Percentiles rank a stretch among this genome's conserved stretches.
phyloP scores from a whole-genome alignment of 192 early-diverging fungal species.

The Linnemannia elongata region DNA sequence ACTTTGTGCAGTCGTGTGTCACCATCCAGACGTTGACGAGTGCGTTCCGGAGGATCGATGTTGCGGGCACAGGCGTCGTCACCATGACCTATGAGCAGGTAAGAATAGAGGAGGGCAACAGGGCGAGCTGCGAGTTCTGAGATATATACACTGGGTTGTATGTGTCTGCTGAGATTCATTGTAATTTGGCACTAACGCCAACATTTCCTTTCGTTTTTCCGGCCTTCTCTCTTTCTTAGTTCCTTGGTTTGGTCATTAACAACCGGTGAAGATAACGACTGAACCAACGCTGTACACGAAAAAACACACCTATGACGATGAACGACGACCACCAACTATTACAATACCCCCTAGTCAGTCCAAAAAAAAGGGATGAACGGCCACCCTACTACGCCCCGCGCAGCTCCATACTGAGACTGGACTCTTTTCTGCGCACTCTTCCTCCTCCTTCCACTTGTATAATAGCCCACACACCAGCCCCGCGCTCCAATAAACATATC shows the following conservation, averaged over 20 bases:
- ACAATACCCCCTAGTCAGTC: too few relatives aligned
- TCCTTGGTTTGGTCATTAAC: slow-evolving; percentile 50
- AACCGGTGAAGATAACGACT: slow-evolving; percentile 30
- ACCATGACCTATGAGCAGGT: slow-evolving; percentile 72
- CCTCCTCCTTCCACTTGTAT: not conserved
- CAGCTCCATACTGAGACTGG: not conserved
- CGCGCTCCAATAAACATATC: not conserved
- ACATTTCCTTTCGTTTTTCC: not conserved
- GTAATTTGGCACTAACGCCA: not conserved
- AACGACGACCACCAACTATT: not conserved
- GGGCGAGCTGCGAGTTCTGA: not conserved
- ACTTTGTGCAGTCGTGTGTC: slow-evolving; percentile 71
- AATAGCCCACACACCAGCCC: not conserved
- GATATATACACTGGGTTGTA: not conserved
- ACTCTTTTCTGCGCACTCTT: not conserved
- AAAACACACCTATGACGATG: not conserved
- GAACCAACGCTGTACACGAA: not conserved
- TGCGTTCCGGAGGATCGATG: slow-evolving; percentile 70
- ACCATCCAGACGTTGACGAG: slow-evolving; percentile 74
- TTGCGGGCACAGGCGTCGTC: slow-evolving; percentile 70
- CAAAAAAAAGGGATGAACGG: not conserved
- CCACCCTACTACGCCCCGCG: not conserved
- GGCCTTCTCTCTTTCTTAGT: slow-evolving; percentile 12
- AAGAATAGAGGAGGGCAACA: not conserved
- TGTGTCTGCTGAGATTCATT: not conserved